These are phyloP conservation scores for Rhizophora mangle DNA, from an alignment of 345 rosid genomes.

Conservation along the genomic window DNA sequence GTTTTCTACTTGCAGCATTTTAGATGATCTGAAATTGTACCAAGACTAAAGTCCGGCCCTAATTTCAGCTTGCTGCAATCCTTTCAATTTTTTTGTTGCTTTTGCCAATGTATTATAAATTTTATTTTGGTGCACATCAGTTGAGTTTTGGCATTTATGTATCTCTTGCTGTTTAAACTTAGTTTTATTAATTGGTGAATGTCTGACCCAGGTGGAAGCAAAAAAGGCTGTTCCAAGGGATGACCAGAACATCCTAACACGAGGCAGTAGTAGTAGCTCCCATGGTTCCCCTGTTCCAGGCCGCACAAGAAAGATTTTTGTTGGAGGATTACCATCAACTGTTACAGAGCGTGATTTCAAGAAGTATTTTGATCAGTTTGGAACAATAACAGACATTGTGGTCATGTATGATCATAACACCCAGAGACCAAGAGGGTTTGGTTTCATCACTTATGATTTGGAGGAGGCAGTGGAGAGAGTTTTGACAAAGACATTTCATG, in stretches of 20 bases:
- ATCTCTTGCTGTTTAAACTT: slow-evolving; percentile 10
- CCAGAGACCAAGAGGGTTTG: slow-evolving; percentile 77
- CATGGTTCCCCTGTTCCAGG: slow-evolving; percentile 68
- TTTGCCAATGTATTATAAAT: neutral
- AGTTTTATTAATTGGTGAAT: slow-evolving; percentile 23
- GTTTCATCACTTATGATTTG: slow-evolving; percentile 71
- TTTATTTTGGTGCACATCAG: neutral
- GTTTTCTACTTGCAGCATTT: slow-evolving; percentile 36
- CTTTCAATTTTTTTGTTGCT: slow-evolving; percentile 4
- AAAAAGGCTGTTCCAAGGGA: slow-evolving; percentile 81
- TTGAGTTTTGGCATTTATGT: slow-evolving; percentile 1
- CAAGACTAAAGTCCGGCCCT: slow-evolving; percentile 8
- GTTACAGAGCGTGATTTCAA: slow-evolving; percentile 71
- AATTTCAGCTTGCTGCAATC: neutral
- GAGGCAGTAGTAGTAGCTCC: slow-evolving; percentile 43
- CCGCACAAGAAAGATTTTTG: slow-evolving; percentile 70
- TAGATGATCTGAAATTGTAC: slow-evolving; percentile 28
- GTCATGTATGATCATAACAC: slow-evolving; percentile 87
- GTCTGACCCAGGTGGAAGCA: slow-evolving; percentile 59
- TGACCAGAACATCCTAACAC: slow-evolving; percentile 56
- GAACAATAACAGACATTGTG: slow-evolving; percentile 68
- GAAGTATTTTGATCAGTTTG: slow-evolving; percentile 73
- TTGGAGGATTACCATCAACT: slow-evolving; percentile 78
- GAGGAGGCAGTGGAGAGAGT: slow-evolving; percentile 74
- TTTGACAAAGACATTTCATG: slow-evolving; percentile 63